Evolutionary conservation across 2,329 filamentous ascomycete genomes (phyloP).

Genomic region (Nothopassalora personata): DNA sequence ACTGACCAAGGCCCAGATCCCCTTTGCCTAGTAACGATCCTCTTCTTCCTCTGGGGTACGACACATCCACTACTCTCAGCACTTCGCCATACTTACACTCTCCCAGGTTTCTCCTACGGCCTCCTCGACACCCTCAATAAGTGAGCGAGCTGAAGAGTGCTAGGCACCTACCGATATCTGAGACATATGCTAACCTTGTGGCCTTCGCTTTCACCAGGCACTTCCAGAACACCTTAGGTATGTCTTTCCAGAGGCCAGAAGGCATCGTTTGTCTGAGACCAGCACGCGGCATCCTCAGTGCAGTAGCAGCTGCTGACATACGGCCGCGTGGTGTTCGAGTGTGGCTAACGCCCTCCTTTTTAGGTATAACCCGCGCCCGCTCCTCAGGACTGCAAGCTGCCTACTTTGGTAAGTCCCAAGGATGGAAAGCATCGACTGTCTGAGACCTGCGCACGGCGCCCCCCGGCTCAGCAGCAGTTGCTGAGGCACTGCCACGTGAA

Average conservation of each 20-base stretch:
- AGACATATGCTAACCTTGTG: too few species aligned
- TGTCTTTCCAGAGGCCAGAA: too few species aligned
- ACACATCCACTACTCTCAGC: neutral
- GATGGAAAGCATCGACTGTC: too few species aligned
- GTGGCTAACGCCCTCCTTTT: constrained; percentile 1
- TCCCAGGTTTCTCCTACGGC: constrained; percentile 49
- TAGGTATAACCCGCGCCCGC: constrained; percentile 41
- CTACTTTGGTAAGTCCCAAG: constrained; percentile 35
- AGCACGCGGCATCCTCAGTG: too few species aligned
- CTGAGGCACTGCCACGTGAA: too few species aligned
- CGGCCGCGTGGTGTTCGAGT: too few species aligned
- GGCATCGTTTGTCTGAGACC: too few species aligned
- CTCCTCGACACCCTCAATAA: constrained; percentile 52
- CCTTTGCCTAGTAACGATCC: constrained; percentile 58
- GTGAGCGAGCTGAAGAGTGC: constrained; percentile 7
- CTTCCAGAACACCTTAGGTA: constrained; percentile 40
- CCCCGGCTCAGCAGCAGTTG: too few species aligned
- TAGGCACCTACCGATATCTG: too few species aligned
- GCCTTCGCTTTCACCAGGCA: constrained; percentile 30
- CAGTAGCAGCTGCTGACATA: too few species aligned
- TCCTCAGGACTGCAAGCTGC: constrained; percentile 46
- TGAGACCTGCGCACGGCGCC: too few species aligned
- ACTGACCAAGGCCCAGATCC: constrained; percentile 36
- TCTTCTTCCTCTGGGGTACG: constrained; percentile 60
- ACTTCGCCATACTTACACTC: constrained; percentile 11